phyloP scores from a whole-genome alignment of 805 yeast genomes.

The Wickerhamomyces bisporus region DNA sequence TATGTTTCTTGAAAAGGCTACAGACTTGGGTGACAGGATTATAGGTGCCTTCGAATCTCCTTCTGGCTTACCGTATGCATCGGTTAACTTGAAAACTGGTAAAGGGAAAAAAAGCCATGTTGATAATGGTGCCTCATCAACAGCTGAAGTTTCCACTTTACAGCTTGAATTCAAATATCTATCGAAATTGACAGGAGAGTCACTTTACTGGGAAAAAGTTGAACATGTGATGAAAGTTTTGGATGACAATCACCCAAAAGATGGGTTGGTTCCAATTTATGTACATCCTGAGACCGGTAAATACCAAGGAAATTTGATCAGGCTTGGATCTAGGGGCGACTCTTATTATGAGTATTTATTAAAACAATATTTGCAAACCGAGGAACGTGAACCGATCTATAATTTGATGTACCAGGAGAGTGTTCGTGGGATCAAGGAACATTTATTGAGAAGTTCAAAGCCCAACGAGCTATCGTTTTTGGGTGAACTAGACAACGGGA shows the following conservation, averaged over 20 bases:
- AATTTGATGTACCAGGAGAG: constrained; percentile 72
- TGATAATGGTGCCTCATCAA: constrained; percentile 75
- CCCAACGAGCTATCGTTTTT: constrained; percentile 64
- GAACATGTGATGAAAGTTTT: constrained; percentile 70
- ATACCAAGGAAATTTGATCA: constrained; percentile 58
- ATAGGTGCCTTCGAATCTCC: constrained; percentile 61
- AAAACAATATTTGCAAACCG: constrained; percentile 81
- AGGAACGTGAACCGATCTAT: constrained; percentile 53
- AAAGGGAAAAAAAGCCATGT: constrained; percentile 56
- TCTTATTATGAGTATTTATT: constrained; percentile 86
- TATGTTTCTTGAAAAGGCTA: constrained; percentile 71
- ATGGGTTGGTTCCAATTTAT: constrained; percentile 74
- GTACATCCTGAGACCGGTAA: constrained; percentile 71
- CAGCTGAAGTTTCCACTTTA: constrained; percentile 85
- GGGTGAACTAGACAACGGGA: constrained; percentile 73
- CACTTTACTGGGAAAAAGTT: constrained; percentile 69
- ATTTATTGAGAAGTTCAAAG: constrained; percentile 52
- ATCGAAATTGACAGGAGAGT: constrained; percentile 74
- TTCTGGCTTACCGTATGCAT: constrained; percentile 73
- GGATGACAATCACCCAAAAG: constrained; percentile 57
- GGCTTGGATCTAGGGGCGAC: constrained; percentile 90
- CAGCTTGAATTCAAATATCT: constrained; percentile 86
- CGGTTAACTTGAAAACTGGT: constrained; percentile 66
- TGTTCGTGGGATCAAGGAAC: constrained; percentile 68
- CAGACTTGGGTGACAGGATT: constrained; percentile 69